Evolutionary conservation across 441 rosid genomes (phyloP).

Genomic region (Geranium incanum): DNA sequence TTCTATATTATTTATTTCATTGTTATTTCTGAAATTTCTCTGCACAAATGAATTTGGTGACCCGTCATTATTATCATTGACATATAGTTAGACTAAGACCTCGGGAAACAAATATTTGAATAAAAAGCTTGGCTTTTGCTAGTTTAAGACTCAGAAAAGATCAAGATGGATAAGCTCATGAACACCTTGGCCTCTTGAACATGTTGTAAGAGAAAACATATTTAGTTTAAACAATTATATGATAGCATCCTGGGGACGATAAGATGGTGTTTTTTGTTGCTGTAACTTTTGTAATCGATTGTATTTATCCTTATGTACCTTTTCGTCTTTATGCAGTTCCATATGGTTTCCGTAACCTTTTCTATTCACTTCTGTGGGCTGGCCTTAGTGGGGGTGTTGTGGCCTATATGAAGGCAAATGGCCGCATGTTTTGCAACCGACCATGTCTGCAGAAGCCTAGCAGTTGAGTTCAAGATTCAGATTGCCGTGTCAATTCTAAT

Average conservation of each 20-base stretch:
- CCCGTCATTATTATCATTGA: not conserved
- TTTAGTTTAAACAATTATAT: not conserved
- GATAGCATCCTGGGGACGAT: not conserved
- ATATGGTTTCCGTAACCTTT: conserved; percentile 43
- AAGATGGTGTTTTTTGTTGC: not conserved
- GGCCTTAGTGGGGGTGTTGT: conserved; percentile 52
- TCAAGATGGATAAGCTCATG: not conserved
- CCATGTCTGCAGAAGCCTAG: conserved; percentile 89
- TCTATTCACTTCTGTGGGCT: conserved; percentile 74
- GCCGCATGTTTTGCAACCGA: conserved; percentile 87
- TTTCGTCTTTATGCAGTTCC: conserved; percentile 43
- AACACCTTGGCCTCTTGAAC: not conserved
- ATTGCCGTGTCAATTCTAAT: conserved; percentile 12
- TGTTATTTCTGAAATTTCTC: not conserved
- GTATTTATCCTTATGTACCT: conserved; percentile 20
- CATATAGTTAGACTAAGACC: not conserved
- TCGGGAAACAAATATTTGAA: not conserved
- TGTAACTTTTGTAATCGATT: not conserved
- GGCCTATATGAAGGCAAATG: conserved; percentile 66
- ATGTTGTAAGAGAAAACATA: not conserved
- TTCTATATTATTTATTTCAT: not conserved
- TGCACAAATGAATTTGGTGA: not conserved
- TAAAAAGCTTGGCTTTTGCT: not conserved
- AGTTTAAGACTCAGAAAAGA: not conserved
- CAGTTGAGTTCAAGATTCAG: conserved; percentile 29